phyloP scores from a whole-genome alignment of 306 rosid species.

The Lagenaria siceraria region DNA sequence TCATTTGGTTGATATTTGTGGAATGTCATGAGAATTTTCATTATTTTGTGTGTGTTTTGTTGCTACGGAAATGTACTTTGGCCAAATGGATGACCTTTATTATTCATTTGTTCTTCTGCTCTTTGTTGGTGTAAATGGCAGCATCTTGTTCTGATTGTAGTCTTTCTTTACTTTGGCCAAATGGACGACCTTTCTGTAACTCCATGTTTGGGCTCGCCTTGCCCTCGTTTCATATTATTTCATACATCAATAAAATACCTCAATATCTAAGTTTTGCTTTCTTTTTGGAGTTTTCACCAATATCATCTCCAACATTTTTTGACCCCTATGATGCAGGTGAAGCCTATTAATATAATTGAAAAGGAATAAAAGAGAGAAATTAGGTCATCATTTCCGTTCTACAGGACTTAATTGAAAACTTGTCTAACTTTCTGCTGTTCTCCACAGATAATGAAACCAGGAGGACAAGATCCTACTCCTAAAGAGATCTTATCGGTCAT shows the following conservation, averaged over 20 bases:
- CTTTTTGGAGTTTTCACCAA: background rate
- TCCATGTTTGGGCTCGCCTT: background rate
- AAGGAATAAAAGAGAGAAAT: background rate
- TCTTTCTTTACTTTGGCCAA: background rate
- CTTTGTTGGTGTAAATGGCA: background rate
- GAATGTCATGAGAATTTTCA: background rate
- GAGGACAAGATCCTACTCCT: constrained; percentile 20
- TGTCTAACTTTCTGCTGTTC: background rate
- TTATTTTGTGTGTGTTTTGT: background rate
- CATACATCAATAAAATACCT: background rate
- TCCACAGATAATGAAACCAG: constrained; percentile 27
- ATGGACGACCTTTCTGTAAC: background rate
- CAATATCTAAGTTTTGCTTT: background rate
- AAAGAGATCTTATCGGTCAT: constrained; percentile 48
- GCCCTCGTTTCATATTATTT: background rate
- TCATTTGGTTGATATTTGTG: background rate
- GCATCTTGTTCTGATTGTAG: background rate
- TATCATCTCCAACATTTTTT: background rate
- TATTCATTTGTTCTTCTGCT: background rate
- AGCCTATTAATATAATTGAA: background rate
- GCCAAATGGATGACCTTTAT: no score
- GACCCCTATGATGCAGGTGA: background rate
- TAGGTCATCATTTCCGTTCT: background rate
- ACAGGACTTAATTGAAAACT: background rate
- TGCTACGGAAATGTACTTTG: no score